phyloP scores from a whole-genome alignment of 768 basidiomycete genomes.

The Russula emetica region DNA sequence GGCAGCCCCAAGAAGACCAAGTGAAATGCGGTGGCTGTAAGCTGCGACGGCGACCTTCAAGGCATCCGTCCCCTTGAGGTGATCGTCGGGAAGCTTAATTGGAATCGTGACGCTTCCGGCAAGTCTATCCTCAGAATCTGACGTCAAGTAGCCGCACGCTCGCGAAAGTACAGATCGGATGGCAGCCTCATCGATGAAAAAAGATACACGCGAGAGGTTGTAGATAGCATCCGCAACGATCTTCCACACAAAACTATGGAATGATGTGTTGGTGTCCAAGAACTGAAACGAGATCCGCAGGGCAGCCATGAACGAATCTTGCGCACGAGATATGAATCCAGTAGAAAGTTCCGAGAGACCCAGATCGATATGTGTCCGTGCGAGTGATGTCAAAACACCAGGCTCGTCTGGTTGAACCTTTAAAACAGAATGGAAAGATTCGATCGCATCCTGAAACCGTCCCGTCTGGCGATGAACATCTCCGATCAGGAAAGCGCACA shows the following conservation, averaged over 20 bases:
- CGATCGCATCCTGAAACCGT: constrained; percentile 69
- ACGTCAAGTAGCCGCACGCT: constrained; percentile 40
- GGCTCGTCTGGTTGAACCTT: constrained; percentile 56
- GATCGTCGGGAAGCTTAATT: constrained; percentile 25
- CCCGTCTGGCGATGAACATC: constrained; percentile 79
- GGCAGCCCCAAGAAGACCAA: constrained; percentile 50
- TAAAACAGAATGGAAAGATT: constrained; percentile 55
- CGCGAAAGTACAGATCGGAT: constrained; percentile 37
- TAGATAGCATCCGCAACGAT: constrained; percentile 69
- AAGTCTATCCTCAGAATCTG: constrained; percentile 42
- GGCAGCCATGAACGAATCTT: constrained; percentile 64
- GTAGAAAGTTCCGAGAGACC: constrained; percentile 59
- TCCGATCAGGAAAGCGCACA: constrained; percentile 76
- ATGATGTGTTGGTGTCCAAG: constrained; percentile 54
- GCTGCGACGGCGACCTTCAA: constrained; percentile 53
- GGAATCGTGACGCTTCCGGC: constrained; percentile 39
- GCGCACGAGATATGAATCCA: constrained; percentile 74
- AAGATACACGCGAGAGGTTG: constrained; percentile 52
- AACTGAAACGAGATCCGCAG: constrained; percentile 47
- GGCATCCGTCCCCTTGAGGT: constrained; percentile 34
- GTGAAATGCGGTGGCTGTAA: constrained; percentile 57
- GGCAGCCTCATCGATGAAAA: constrained; percentile 44
- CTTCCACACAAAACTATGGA: constrained; percentile 81
- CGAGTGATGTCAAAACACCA: constrained; percentile 67
- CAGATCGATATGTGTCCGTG: constrained; percentile 65